Evolutionary conservation across 2,329 filamentous ascomycete genomes (phyloP).

Genomic region (Penicillium sp.): DNA sequence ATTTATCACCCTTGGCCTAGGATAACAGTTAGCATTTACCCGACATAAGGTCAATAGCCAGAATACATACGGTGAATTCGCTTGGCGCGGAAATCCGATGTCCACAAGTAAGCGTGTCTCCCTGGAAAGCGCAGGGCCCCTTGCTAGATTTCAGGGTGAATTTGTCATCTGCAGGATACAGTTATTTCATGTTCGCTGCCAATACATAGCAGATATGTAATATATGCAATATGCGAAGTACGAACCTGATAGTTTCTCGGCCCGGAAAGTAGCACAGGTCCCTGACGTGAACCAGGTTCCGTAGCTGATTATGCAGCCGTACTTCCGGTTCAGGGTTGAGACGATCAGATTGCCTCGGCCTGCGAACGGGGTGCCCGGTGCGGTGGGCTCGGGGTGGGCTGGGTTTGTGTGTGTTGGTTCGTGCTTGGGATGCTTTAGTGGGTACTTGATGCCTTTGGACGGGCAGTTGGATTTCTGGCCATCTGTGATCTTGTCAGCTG

Average conservation of each 20-base stretch:
- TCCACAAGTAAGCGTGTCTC: slow-evolving; percentile 55
- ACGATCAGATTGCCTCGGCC: slow-evolving; percentile 61
- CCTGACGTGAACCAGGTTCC: slow-evolving; percentile 66
- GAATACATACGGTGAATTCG: slow-evolving; percentile 31
- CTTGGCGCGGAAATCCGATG: slow-evolving; percentile 26
- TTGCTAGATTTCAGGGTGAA: slow-evolving; percentile 59
- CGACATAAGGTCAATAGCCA: no score
- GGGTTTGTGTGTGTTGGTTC: slow-evolving; percentile 37
- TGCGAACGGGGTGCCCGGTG: slow-evolving; percentile 45
- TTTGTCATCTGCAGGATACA: slow-evolving; percentile 18
- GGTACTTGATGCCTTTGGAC: slow-evolving; percentile 58
- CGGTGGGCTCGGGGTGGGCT: slow-evolving; percentile 29
- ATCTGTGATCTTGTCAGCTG: slow-evolving; percentile 31
- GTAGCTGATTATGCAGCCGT: slow-evolving; percentile 63
- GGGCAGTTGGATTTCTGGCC: slow-evolving; percentile 63
- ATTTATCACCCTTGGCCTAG: slow-evolving; percentile 33
- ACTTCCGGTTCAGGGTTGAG: slow-evolving; percentile 28
- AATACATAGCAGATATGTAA: background rate
- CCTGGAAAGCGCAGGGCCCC: slow-evolving; percentile 55
- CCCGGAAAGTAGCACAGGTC: slow-evolving; percentile 60
- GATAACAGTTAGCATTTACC: background rate
- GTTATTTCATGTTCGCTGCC: background rate
- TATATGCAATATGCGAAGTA: background rate
- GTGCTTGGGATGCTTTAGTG: slow-evolving; percentile 52
- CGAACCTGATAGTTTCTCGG: slow-evolving; percentile 31